Evolutionary conservation across 139 green algal genomes (phyloP).

Genomic region (Chlamydomonas asymmetrica): DNA sequence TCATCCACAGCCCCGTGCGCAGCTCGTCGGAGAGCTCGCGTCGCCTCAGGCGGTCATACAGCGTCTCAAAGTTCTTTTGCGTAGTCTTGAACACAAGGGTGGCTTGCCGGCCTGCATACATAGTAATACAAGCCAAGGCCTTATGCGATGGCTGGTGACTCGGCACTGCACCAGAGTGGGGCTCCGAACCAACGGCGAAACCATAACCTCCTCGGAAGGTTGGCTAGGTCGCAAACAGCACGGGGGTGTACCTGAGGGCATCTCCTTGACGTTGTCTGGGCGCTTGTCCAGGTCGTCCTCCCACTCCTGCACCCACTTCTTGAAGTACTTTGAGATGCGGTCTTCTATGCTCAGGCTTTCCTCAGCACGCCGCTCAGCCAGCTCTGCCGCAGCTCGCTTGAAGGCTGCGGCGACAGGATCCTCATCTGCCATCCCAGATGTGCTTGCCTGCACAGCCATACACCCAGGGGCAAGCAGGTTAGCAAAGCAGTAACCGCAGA

Average conservation of each 20-base stretch:
- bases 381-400: slow-evolving; percentile 26
- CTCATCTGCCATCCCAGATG: slow-evolving; percentile 8
- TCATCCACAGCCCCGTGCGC: slow-evolving; percentile 64
- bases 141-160: too few relatives aligned
- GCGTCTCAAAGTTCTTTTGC: slow-evolving; percentile 80
- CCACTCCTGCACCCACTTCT: slow-evolving; percentile 80
- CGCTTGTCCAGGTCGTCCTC: slow-evolving; percentile 82
- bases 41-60: slow-evolving; percentile 78
- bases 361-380: slow-evolving; percentile 51
- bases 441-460: too few relatives aligned
- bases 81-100: slow-evolving; percentile 79
- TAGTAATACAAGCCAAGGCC: too few relatives aligned
- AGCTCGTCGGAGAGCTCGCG: slow-evolving; percentile 74
- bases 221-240: too few relatives aligned
- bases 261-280: slow-evolving; percentile 5
- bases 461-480: too few relatives aligned
- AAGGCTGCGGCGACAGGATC: slow-evolving; percentile 31
- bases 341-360: slow-evolving; percentile 75
- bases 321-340: slow-evolving; percentile 51
- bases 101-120: slow-evolving; percentile 63
- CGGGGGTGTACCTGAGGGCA: slow-evolving; percentile 1
- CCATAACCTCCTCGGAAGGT: too few relatives aligned
- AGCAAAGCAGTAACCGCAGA: too few relatives aligned
- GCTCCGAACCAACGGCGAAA: too few relatives aligned
- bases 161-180: too few relatives aligned